These are phyloP conservation scores for Bisporella sp. DNA, from an alignment of 2,329 filamentous ascomycete genomes.

Conservation along the genomic window DNA sequence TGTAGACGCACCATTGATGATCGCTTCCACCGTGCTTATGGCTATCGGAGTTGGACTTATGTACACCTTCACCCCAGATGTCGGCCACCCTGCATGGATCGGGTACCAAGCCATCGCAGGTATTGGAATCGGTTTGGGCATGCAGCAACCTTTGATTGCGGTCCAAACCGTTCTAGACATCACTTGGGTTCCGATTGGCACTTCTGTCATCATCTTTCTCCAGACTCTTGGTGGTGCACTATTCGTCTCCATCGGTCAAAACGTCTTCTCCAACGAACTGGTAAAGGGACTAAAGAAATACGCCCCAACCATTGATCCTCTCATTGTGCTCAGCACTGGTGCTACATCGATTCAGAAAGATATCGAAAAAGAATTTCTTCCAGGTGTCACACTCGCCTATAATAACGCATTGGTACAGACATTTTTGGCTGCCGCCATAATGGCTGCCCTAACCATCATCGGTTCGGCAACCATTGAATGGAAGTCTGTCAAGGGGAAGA, in stretches of 20 bases:
- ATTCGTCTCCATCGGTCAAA: slow-evolving; percentile 50
- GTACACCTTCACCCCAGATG: slow-evolving; percentile 43
- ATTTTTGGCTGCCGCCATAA: slow-evolving; percentile 47
- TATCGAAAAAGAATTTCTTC: slow-evolving; percentile 43
- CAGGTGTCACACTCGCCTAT: slow-evolving; percentile 51
- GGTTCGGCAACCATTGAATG: slow-evolving; percentile 39
- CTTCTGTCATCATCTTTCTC: slow-evolving; percentile 47
- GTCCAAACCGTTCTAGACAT: slow-evolving; percentile 50
- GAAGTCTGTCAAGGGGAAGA: slow-evolving; percentile 44
- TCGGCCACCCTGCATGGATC: slow-evolving; percentile 43
- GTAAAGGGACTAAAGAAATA: slow-evolving; percentile 29
- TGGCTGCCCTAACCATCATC: slow-evolving; percentile 39
- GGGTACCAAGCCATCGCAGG: slow-evolving; percentile 49
- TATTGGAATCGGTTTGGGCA: slow-evolving; percentile 49
- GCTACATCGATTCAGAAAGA: slow-evolving; percentile 52
- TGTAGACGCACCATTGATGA: slow-evolving; percentile 46
- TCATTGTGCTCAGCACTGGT: slow-evolving; percentile 38
- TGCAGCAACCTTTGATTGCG: slow-evolving; percentile 51
- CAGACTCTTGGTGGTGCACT: slow-evolving; percentile 54
- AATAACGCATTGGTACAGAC: slow-evolving; percentile 45
- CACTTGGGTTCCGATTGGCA: slow-evolving; percentile 43
- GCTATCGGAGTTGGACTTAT: slow-evolving; percentile 40
- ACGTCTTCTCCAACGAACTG: slow-evolving; percentile 33
- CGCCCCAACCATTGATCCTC: slow-evolving; percentile 35
- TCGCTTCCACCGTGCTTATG: slow-evolving; percentile 39